These are phyloP conservation scores for Pythium dissotocum DNA, from an alignment of 352 stramenopile genomes.

Conservation along the genomic window DNA sequence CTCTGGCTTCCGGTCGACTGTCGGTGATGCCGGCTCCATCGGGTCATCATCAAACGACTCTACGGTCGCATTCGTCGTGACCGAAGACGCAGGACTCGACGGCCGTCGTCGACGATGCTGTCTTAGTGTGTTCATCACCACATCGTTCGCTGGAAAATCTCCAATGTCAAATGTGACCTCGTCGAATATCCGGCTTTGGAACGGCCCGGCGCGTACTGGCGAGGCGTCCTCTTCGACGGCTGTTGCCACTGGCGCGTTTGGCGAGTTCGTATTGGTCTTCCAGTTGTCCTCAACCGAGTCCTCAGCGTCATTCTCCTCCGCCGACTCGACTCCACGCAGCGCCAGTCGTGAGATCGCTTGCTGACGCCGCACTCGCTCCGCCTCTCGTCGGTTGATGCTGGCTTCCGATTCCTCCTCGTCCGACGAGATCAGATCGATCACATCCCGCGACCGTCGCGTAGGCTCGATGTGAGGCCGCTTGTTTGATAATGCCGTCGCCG, in stretches of 20 bases:
- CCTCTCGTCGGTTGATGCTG: background rate
- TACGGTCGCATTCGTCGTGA: background rate
- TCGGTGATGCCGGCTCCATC: background rate
- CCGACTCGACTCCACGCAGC: background rate
- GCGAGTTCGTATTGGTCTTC: background rate
- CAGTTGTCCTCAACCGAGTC: background rate
- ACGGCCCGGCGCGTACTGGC: background rate
- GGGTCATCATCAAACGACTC: background rate
- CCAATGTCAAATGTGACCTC: constrained; percentile 26
- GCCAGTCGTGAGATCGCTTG: constrained; percentile 7
- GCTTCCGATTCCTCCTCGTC: constrained; percentile 28
- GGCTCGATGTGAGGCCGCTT: constrained; percentile 5
- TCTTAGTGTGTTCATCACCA: constrained; percentile 1
- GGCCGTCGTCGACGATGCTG: background rate
- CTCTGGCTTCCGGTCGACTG: background rate
- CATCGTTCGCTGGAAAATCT: constrained; percentile 36
- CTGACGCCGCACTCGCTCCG: constrained; percentile 8
- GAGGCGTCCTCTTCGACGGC: background rate
- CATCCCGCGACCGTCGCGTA: constrained; percentile 15
- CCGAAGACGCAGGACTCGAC: constrained; percentile 3
- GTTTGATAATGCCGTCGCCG: background rate
- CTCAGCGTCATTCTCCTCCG: background rate
- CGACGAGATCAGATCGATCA: constrained; percentile 43
- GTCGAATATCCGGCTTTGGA: constrained; percentile 1
- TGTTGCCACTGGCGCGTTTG: background rate